phyloP scores from a whole-genome alignment of 805 yeast genomes.

The Candida anglica region DNA sequence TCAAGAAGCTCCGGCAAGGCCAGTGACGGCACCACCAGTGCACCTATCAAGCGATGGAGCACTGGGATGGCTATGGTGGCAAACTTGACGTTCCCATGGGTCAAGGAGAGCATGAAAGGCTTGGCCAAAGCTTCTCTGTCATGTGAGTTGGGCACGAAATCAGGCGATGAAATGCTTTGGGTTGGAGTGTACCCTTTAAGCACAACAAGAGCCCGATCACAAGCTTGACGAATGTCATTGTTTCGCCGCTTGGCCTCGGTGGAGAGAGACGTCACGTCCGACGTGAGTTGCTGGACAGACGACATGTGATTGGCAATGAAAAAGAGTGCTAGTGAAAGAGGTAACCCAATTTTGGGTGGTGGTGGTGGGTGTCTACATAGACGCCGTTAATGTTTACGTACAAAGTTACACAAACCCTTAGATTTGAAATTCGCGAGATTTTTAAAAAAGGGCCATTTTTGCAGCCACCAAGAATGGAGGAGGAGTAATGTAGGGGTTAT shows the following conservation, averaged over 20 bases:
- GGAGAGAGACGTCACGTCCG: constrained; percentile 58
- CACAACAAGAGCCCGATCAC: constrained; percentile 17
- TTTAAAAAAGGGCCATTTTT: too few species aligned
- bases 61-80: constrained; percentile 70
- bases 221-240: constrained; percentile 57
- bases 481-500: too few species aligned
- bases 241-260: constrained; percentile 71
- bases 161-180: constrained; percentile 16
- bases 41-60: constrained; percentile 55
- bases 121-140: constrained; percentile 16
- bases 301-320: constrained; percentile 14
- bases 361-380: background rate
- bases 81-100: constrained; percentile 70
- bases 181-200: constrained; percentile 8
- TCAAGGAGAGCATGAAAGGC: constrained; percentile 73
- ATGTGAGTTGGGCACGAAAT: constrained; percentile 4
- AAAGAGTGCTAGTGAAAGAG: too few species aligned
- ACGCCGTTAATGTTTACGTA: too few species aligned
- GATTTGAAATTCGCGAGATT: too few species aligned
- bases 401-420: too few species aligned
- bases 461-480: too few species aligned
- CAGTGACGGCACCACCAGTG: constrained; percentile 50
- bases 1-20: constrained; percentile 56
- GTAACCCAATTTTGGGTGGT: too few species aligned
- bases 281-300: constrained; percentile 42